Conservation (phyloP, 1,139 yeast species). For the Hansenula sp. region DNA sequence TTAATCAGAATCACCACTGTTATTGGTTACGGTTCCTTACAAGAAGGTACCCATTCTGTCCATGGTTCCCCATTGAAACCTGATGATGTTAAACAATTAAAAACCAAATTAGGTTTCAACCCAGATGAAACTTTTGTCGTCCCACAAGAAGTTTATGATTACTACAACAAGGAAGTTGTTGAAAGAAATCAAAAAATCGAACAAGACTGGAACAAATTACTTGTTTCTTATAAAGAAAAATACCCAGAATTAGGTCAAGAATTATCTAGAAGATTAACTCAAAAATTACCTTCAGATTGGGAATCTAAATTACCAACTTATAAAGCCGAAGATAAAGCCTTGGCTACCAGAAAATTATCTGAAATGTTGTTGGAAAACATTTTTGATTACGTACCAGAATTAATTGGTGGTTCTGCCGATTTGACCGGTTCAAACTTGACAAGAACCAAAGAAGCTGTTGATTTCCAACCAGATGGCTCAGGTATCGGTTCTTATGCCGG, state of each 20-base stretch:
- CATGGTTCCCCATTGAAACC: constrained; percentile 97
- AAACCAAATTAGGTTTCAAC: constrained; percentile 82
- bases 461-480: constrained; percentile 89
- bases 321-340: constrained; percentile 73
- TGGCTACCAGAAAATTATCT: constrained; percentile 94
- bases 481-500: constrained; percentile 87
- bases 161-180: constrained; percentile 55
- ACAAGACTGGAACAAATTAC: constrained; percentile 67
- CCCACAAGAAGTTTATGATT: constrained; percentile 79
- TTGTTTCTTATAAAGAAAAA: constrained; percentile 60
- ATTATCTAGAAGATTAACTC: constrained; percentile 74
- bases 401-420: constrained; percentile 98
- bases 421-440: constrained; percentile 97
- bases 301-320: constrained; percentile 73
- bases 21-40: constrained; percentile 91
- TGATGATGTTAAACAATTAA: constrained; percentile 88
- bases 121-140: constrained; percentile 78
- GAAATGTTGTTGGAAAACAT: constrained; percentile 74
- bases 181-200: constrained; percentile 64
- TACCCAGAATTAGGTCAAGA: constrained; percentile 83
- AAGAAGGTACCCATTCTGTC: constrained; percentile 85
- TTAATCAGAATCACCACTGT: constrained; percentile 85
- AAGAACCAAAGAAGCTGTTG: constrained; percentile 78
- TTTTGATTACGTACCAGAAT: constrained; percentile 72
- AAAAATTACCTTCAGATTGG: constrained; percentile 86